A percentile compares a stretch with the other conserved stretches of the same genome.
Conservation (phyloP, 768 basidiomycete species). For the Chlorophyllum brunneum region DNA sequence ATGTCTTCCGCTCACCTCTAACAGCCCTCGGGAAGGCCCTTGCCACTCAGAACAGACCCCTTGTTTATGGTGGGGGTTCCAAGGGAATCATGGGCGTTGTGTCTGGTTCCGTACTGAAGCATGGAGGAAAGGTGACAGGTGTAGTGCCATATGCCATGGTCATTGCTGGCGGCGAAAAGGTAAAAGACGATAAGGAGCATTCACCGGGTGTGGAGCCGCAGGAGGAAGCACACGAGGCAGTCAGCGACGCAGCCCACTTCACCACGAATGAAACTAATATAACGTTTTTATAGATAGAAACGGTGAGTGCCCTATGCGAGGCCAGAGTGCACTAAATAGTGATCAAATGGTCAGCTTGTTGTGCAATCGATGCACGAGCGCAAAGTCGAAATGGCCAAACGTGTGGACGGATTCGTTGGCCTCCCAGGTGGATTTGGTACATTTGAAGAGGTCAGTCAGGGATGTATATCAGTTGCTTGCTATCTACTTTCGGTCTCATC, state of each 20-base stretch:
- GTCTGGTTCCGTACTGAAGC: constrained; percentile 57
- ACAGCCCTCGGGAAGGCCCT: constrained; percentile 74
- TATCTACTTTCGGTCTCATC: background rate
- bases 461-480: background rate
- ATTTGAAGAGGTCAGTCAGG: constrained; percentile 75
- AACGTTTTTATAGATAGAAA: constrained; percentile 26
- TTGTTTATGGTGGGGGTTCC: constrained; percentile 87
- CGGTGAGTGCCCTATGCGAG: constrained; percentile 20
- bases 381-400: constrained; percentile 86
- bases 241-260: constrained; percentile 17
- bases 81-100: constrained; percentile 86
- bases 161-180: constrained; percentile 57
- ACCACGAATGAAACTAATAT: too few relatives aligned
- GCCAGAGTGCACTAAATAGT: background rate
- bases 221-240: constrained; percentile 25
- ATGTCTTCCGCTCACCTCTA: background rate
- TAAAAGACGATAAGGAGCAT: constrained; percentile 34
- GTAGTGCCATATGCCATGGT: constrained; percentile 78
- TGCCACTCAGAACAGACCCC: constrained; percentile 50
- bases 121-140: constrained; percentile 72
- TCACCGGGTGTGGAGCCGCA: constrained; percentile 18
- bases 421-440: constrained; percentile 95
- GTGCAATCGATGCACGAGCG: constrained; percentile 86
- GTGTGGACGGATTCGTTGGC: constrained; percentile 77
- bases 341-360: constrained; percentile 42